Percentiles rank a stretch among this genome's conserved stretches.
Evolutionary conservation across 257 asterid genomes (phyloP).

Genomic region (Plantago ovata): DNA sequence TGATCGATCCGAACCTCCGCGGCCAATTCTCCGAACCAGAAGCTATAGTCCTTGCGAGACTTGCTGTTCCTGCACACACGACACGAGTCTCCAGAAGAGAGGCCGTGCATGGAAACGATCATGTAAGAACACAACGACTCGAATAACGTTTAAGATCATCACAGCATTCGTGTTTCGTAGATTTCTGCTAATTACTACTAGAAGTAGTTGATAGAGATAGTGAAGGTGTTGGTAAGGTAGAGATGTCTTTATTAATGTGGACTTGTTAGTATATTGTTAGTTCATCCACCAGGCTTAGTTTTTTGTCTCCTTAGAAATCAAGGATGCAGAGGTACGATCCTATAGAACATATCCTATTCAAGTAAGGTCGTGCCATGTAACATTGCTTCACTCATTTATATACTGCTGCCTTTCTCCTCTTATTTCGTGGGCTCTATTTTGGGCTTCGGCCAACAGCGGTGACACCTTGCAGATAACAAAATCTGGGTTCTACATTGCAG

Average conservation of each 20-base stretch:
- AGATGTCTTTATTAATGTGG: slow-evolving; percentile 11
- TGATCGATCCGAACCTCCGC: slow-evolving; percentile 51
- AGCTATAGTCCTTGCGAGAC: slow-evolving; percentile 44
- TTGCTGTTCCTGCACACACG: slow-evolving; percentile 67
- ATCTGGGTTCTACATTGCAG: no score
- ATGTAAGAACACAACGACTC: slow-evolving; percentile 34
- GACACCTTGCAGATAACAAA: no score
- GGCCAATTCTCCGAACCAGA: slow-evolving; percentile 54
- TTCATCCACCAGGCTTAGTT: slow-evolving; percentile 12
- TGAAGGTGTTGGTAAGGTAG: slow-evolving; percentile 13
- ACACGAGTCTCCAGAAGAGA: slow-evolving; percentile 61
- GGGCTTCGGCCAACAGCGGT: no score
- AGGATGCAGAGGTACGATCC: no score
- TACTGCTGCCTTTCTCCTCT: neutral
- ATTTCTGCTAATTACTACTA: slow-evolving; percentile 38
- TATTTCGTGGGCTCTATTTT: no score
- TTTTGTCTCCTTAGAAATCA: no score
- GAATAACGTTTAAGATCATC: slow-evolving; percentile 8
- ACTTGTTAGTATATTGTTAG: slow-evolving; percentile 14
- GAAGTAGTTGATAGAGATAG: slow-evolving; percentile 20
- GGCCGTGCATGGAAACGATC: slow-evolving; percentile 60
- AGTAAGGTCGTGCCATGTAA: neutral
- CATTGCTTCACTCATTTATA: neutral
- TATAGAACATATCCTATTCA: slow-evolving; percentile 5
- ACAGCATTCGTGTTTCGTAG: no score